A percentile compares a stretch with the other conserved stretches of the same genome.
phyloP scores from a whole-genome alignment of 2,329 filamentous ascomycete genomes.

The Trichoderma oligosporum region DNA sequence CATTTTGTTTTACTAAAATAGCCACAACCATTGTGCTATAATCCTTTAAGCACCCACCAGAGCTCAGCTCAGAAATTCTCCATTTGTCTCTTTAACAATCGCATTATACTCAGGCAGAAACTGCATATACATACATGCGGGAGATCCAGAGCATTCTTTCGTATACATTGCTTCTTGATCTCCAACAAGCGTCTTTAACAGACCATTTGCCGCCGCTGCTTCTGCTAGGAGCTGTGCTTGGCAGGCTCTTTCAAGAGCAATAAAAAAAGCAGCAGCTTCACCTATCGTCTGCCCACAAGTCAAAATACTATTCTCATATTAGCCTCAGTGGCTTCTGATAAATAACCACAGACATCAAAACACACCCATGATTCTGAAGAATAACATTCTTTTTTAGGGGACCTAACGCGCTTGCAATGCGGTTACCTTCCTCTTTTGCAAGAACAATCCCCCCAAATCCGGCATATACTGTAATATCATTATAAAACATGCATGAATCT shows the following conservation, averaged over 20 bases:
- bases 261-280: constrained; percentile 67
- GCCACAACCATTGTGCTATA: too few relatives aligned
- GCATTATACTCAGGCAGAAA: not conserved
- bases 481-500: constrained; percentile 61
- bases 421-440: constrained; percentile 58
- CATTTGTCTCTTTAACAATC: not conserved
- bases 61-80: not conserved
- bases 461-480: constrained; percentile 58
- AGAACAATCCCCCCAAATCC: constrained; percentile 49
- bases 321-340: too few relatives aligned
- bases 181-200: constrained; percentile 36
- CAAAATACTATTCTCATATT: constrained; percentile 39
- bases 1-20: too few relatives aligned
- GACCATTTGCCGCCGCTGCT: constrained; percentile 44
- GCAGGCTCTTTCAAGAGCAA: constrained; percentile 63
- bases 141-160: not conserved
- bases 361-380: constrained; percentile 62
- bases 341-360: too few relatives aligned
- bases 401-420: constrained; percentile 60
- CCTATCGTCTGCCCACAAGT: constrained; percentile 66
- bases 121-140: not conserved
- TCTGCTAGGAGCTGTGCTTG: constrained; percentile 64
- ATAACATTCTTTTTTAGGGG: constrained; percentile 53
- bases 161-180: constrained; percentile 41
- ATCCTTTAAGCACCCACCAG: not conserved